Evolutionary conservation across 768 basidiomycete species (phyloP).

Genomic region (Agaricus subrufescens): DNA sequence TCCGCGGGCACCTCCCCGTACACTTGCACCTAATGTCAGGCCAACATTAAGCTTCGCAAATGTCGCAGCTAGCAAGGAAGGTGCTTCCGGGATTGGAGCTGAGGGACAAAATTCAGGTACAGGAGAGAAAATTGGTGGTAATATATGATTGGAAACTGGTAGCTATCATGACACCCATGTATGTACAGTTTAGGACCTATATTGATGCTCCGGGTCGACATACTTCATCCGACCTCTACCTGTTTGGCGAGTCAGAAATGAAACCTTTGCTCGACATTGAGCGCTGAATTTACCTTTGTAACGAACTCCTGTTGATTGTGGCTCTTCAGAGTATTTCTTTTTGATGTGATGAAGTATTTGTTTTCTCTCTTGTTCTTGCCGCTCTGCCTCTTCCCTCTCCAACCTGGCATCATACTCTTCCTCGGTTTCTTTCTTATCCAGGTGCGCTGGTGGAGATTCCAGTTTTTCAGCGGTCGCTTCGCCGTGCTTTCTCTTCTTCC

Average conservation of each 20-base stretch:
- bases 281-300: slow-evolving; percentile 50
- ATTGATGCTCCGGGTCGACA: slow-evolving; percentile 44
- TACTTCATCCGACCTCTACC: slow-evolving; percentile 68
- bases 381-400: slow-evolving; percentile 62
- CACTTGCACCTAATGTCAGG: slow-evolving; percentile 49
- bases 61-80: slow-evolving; percentile 56
- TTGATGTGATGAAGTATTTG: slow-evolving; percentile 47
- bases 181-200: background rate
- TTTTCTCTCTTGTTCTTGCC: slow-evolving; percentile 41
- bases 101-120: slow-evolving; percentile 16
- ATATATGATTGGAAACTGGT: slow-evolving; percentile 5
- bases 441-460: background rate
- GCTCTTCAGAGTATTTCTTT: slow-evolving; percentile 27
- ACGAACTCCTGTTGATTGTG: slow-evolving; percentile 43
- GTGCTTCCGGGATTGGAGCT: slow-evolving; percentile 14
- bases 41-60: slow-evolving; percentile 80
- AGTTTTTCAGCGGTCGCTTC: background rate
- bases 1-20: slow-evolving; percentile 24
- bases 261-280: background rate
- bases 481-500: background rate
- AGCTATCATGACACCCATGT: background rate
- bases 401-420: slow-evolving; percentile 70
- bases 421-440: slow-evolving; percentile 44
- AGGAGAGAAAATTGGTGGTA: slow-evolving; percentile 15
- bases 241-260: slow-evolving; percentile 15